phyloP scores from a whole-genome alignment of 2,329 filamentous ascomycete species.

The Alternaria postmessia region DNA sequence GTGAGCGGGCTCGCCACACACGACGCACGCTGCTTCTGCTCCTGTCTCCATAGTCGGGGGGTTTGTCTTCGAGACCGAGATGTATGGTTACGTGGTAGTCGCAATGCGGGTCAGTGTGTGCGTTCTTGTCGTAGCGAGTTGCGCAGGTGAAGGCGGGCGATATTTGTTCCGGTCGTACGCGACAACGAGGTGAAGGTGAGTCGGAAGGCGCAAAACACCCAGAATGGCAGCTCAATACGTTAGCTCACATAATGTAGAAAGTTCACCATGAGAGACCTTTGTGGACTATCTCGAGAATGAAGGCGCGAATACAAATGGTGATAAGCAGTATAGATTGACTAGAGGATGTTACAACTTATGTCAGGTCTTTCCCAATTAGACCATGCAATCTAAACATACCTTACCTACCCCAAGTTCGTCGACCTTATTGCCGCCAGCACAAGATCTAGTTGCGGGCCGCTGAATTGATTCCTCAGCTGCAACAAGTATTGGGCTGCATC shows the following conservation, averaged over 20 bases:
- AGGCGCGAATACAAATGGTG: too few relatives aligned
- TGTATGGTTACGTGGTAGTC: fast-evolving
- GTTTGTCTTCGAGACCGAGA: too few relatives aligned
- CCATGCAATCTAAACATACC: too few relatives aligned
- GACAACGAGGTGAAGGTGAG: neutral
- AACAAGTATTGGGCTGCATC: neutral
- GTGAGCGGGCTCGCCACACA: conserved; percentile 1
- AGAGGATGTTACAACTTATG: too few relatives aligned
- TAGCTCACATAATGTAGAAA: too few relatives aligned
- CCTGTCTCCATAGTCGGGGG: neutral
- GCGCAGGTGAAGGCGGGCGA: neutral
- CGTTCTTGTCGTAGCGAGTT: neutral
- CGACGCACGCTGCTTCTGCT: neutral
- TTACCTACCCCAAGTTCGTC: too few relatives aligned
- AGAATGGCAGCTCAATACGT: neutral
- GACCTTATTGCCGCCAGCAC: too few relatives aligned
- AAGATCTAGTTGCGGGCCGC: neutral
- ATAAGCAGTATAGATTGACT: too few relatives aligned
- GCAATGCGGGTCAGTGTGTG: neutral
- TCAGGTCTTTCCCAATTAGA: too few relatives aligned
- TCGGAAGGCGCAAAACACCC: neutral
- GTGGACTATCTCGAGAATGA: too few relatives aligned
- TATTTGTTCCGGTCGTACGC: too few relatives aligned
- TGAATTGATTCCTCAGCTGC: neutral
- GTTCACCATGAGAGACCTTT: neutral